Evolutionary conservation across 352 stramenopile species (phyloP), one percentile per base, ranked within the genome.

Genomic region (Phytopythium boreale): DNA sequence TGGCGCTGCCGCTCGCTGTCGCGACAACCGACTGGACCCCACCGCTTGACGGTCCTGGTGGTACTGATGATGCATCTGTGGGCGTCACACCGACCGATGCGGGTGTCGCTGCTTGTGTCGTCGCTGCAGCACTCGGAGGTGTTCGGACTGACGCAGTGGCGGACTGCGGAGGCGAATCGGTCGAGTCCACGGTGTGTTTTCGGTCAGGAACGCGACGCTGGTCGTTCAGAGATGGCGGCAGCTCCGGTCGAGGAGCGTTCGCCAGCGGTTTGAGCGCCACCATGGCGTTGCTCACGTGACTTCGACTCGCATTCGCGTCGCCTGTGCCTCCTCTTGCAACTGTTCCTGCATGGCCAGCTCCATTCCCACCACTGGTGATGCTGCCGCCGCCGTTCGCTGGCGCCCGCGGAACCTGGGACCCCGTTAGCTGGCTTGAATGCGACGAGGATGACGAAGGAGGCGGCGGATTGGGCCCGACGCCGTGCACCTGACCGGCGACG

Each of bases 211-310:
- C 59, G 59, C 37, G 65, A 22, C 29, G 26, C 46, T 67, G 62
- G 55, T 27, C 64, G 59, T 11, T 53, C 49, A 2, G 59, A 50
- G 59, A 63, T 26, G 63, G 56, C 5, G 49, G 60, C 3, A 74
- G 29, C n/a, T 78, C 71, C 19, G 59, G 59, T 59, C 66, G 58
- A 62, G 65, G 64, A 43, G 67, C 61, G 17, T 77, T 61, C 17
- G 39, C 7, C 24, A 61, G 39, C 15, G 56, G 56, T 22, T 51
- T 50, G 56, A 61, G 56, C n/a, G 56, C 41, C 39, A 61, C 56
- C 39, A 51, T 61, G 31, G 53, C 53, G 31, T 31, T 59, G 12
- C 53, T 47, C 10, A 22, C 53, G 17, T 59, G 53, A 15, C 31
- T 47, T 9, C 53, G 53, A 39, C 34, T 47, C 1, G 53, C 34